Base-by-base conservation (phyloP, 2,329 filamentous ascomycete genomes). In the Byssothecium circinans region DNA sequence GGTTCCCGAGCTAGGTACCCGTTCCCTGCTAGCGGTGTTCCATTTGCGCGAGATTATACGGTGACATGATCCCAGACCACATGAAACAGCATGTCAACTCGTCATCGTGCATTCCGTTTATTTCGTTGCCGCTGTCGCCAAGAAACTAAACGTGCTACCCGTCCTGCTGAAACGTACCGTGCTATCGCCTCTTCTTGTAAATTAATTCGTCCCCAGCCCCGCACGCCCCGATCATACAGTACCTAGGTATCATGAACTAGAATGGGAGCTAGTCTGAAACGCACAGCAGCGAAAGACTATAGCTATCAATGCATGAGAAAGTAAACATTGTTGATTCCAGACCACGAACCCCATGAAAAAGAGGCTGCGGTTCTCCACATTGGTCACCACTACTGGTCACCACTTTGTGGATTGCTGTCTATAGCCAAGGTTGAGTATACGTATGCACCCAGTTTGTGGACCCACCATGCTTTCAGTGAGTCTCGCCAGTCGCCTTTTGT, bases 81-180 rank as follows among this genome's bases (percentile, higher is more conserved):
- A 7, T 32, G 29, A 32, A 32, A 32, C 29, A 14, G 10, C 29
- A 32, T 14, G 12, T 32, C 29, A 14, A n/a, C 4, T 32, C 29
- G 29, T 32, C 29, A 32, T 32, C 12, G 4, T 32, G 12, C 29
- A 5, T 8, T 14, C 29, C 29, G 10, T 32, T 32, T 32, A 32
- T 32, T 14, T 32, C 29, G 29, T 12, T 32, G 29, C 29, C 10
- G 12, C 29, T 32, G 5, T 12, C 12, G 29, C 29, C 29, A 32
- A 32, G 29, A 32, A n/a, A 14, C 29, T 8, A 8, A 14, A 4
- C 29, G 12, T 12, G 29, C 29, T 14, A 32, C 6, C 6, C 6
- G 14, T 8, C 29, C 6, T 4, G 32, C 34, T 43, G 40, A 48
- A 48, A 48, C 45, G 42, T n/a, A n/a, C n/a, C n/a, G n/a, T n/a